Evolutionary conservation across 208 protist species (phyloP), one percentile per base, ranked within the genome.

Genomic region (Trypanosoma congolense): DNA sequence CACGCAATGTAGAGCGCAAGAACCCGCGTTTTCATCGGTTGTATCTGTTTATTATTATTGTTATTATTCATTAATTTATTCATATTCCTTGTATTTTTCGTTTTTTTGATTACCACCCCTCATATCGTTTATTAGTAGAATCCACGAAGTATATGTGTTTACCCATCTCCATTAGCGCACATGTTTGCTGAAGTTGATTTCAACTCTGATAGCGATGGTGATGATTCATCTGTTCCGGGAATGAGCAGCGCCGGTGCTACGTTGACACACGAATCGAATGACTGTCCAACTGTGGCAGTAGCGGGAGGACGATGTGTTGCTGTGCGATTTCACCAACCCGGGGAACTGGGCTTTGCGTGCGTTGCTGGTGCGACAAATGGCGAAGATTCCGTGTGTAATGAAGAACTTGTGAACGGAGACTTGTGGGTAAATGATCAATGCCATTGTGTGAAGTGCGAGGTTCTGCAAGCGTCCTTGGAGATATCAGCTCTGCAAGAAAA

Each of bases 361-460:
- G 78, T 91, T 10, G 81, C 80, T 16, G 82, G 83, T n/a, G 56
- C 70, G 3, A 50, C 47, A n/a, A 65, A 75, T 30, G 83, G 85
- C 49, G 42, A 30, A 2, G 48, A 72, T 19, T 45, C 66, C 8
- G 29, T 53, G 8, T 59, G 80, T 41, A 72, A 87, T 53, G 22
- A 75, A 12, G 61, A 73, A 18, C 68, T 75, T 56, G 44, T 91
- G 2, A 94, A 70, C 61, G 87, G 87, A 1, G 87, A 94, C 61
- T 75, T 76, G 14, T 94, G 87, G 83, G 35, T 89, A 29, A 70
- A 65, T 4, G 47, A 42, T 44, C 59, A 79, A 31, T 94, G 87
- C 49, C 83, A 80, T 59, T 94, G 87, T 59, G 61, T 75, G 8
- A 75, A 73, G 8, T 94, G 87, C 49, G 83, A 94, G 45, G 69